These are phyloP conservation scores for Ceratobasidium sp. DNA, from an alignment of 1,284 basidiomycete genomes.

Conservation along the genomic window DNA sequence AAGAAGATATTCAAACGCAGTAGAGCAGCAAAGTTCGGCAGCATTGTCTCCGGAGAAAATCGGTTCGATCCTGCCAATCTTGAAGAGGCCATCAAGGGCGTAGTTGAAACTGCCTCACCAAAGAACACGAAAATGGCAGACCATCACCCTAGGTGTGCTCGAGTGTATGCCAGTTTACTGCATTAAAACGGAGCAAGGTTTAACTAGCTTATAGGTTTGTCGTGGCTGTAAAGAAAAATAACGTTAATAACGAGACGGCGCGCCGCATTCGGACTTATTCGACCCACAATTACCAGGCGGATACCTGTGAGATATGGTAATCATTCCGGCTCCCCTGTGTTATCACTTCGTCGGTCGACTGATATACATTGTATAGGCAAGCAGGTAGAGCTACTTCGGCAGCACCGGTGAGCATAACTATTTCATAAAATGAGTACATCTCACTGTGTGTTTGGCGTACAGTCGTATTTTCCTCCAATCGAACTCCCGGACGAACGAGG, in stretches of 20 bases:
- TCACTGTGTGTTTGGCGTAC: neutral
- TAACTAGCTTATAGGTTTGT: conserved; percentile 15
- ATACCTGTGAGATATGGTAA: conserved; percentile 35
- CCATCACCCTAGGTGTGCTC: conserved; percentile 13
- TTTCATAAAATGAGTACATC: neutral
- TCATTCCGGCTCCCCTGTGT: neutral
- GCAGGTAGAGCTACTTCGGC: conserved; percentile 36
- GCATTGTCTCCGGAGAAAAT: conserved; percentile 6
- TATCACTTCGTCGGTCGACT: neutral
- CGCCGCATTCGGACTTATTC: conserved; percentile 28
- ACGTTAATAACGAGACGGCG: conserved; percentile 28
- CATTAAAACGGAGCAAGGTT: neutral
- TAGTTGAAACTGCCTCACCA: conserved; percentile 3
- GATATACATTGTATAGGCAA: conserved; percentile 1
- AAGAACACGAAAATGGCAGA: conserved; percentile 27
- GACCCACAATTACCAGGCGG: neutral
- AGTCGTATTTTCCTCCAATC: conserved; percentile 31
- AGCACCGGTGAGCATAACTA: conserved; percentile 19
- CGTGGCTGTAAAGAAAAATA: conserved; percentile 21
- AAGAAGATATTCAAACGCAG: conserved; percentile 47
- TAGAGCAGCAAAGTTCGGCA: neutral
- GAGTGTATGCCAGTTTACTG: neutral
- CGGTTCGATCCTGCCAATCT: conserved; percentile 30
- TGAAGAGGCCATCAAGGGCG: conserved; percentile 32
- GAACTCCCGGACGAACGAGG: conserved; percentile 18